Percentiles rank a stretch among this genome's conserved stretches.
Conservation (phyloP, 306 rosid species). For the Neltuma alba region DNA sequence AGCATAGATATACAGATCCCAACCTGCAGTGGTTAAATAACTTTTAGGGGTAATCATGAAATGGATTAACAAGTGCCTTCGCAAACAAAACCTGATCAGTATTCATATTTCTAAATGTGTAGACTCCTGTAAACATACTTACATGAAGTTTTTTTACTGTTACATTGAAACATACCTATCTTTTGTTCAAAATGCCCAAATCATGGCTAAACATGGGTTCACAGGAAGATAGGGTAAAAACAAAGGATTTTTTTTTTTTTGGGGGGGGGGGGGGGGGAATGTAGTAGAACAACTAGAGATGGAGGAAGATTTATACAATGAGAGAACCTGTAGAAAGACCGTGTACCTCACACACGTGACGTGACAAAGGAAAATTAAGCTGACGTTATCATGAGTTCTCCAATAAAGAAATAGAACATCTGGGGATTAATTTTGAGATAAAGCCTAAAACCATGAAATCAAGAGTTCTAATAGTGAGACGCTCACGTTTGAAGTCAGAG, state of each 20-base stretch:
- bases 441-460: not conserved
- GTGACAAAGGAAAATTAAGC: not conserved
- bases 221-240: not conserved
- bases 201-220: not conserved
- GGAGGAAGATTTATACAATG: not conserved
- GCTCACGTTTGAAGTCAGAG: not conserved
- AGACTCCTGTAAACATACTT: not conserved
- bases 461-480: not conserved
- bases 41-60: conserved; percentile 13
- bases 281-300: not conserved
- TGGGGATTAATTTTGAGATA: not conserved
- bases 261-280: not conserved
- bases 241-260: not conserved
- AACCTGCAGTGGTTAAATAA: not conserved
- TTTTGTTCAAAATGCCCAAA: not conserved
- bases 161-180: not conserved
- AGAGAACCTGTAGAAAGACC: not conserved
- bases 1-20: conserved; percentile 21
- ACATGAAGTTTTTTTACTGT: not conserved
- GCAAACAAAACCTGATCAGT: conserved; percentile 3
- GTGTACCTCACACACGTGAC: not conserved
- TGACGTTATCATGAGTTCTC: not conserved
- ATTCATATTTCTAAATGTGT: not conserved
- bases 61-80: not conserved
- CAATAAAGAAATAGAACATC: not conserved